Evolutionary conservation across 179 eudicot species (phyloP).

Genomic region (Beta corolliflora): DNA sequence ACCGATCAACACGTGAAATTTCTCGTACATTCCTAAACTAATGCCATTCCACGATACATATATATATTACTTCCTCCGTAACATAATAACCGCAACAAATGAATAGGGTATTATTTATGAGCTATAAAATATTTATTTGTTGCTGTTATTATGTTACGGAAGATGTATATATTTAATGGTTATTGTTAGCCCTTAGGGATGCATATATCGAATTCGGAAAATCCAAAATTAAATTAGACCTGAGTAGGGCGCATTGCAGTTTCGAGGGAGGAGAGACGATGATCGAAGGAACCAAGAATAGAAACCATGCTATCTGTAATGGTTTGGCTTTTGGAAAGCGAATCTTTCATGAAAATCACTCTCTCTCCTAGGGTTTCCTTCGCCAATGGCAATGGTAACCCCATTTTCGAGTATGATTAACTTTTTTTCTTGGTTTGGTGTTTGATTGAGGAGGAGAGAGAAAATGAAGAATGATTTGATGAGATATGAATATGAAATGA

Average conservation of each 20-base stretch:
- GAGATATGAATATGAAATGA: background rate
- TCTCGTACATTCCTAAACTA: too few species aligned
- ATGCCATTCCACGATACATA: too few species aligned
- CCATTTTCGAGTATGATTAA: conserved; percentile 16
- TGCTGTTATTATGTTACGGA: too few species aligned
- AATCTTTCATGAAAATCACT: conserved; percentile 55
- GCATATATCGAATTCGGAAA: too few species aligned
- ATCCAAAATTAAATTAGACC: conserved; percentile 24
- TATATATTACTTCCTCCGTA: too few species aligned
- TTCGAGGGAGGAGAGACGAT: conserved; percentile 80
- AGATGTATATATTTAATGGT: too few species aligned
- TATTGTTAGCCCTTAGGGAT: too few species aligned
- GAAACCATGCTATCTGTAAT: conserved; percentile 66
- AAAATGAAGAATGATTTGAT: background rate
- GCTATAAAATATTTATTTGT: too few species aligned
- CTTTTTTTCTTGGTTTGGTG: background rate
- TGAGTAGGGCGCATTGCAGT: conserved; percentile 91
- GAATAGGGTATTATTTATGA: too few species aligned
- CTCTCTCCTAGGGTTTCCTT: conserved; percentile 55
- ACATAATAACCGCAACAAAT: too few species aligned
- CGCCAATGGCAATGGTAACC: conserved; percentile 26
- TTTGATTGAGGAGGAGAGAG: background rate
- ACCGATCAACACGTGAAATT: too few species aligned
- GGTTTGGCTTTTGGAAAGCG: conserved; percentile 56
- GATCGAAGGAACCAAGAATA: conserved; percentile 78